These are phyloP conservation scores for Raphanus raphanistrum DNA, from an alignment of 345 rosid genomes.

Conservation along the genomic window DNA sequence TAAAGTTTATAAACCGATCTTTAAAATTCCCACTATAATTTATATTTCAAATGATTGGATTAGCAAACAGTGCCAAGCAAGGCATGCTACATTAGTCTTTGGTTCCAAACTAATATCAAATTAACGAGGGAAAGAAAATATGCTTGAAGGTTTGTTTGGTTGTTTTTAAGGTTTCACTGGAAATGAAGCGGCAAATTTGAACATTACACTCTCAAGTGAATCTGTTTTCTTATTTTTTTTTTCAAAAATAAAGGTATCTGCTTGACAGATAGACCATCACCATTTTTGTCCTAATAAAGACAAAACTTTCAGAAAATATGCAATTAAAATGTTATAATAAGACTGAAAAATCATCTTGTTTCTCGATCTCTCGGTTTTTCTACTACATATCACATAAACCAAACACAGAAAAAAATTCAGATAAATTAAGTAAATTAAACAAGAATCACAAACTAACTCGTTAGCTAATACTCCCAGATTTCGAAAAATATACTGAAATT, in stretches of 20 bases:
- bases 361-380: not conserved
- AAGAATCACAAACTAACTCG: slow-evolving; percentile 31
- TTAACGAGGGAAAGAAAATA: slow-evolving; percentile 29
- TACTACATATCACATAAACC: not conserved
- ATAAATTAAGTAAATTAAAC: not conserved
- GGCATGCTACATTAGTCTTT: not conserved
- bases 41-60: not conserved
- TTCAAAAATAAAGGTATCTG: not conserved
- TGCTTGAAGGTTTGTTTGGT: not conserved
- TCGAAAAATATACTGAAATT: slow-evolving; percentile 2
- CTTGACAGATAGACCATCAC: slow-evolving; percentile 24
- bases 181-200: slow-evolving; percentile 35
- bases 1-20: no score
- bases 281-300: slow-evolving; percentile 22
- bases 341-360: not conserved
- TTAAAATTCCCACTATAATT: not conserved
- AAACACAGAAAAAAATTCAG: no score
- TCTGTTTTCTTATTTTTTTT: not conserved
- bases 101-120: not conserved
- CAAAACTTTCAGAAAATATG: not conserved
- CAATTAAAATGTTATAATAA: not conserved
- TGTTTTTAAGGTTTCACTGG: not conserved
- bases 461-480: slow-evolving; percentile 19
- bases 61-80: not conserved
- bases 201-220: not conserved